These are phyloP conservation scores for Saxophila tyrrhenica DNA, from an alignment of 495 filamentous ascomycete genomes.

Conservation along the genomic window DNA sequence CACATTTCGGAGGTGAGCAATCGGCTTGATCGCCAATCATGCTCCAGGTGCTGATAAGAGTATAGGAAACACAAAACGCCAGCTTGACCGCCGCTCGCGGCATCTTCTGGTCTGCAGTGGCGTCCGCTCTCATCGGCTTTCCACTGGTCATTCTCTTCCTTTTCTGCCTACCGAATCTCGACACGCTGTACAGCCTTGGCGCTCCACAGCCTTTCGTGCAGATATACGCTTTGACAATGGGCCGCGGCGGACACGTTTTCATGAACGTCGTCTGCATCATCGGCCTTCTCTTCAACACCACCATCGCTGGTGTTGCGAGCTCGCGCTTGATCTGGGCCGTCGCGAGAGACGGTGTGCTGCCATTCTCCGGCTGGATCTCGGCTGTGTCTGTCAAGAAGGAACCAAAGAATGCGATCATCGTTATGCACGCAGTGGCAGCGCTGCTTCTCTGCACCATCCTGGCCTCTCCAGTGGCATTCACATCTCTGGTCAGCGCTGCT, in stretches of 20 bases:
- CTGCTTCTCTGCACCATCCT: slow-evolving; percentile 43
- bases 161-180: slow-evolving; percentile 34
- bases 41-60: not conserved
- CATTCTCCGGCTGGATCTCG: slow-evolving; percentile 45
- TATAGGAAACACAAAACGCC: slow-evolving; percentile 43
- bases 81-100: slow-evolving; percentile 42
- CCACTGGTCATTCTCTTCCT: slow-evolving; percentile 44
- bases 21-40: not conserved
- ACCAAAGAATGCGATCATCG: slow-evolving; percentile 44
- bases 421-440: slow-evolving; percentile 41
- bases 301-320: slow-evolving; percentile 43
- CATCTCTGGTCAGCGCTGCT: slow-evolving; percentile 36
- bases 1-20: slow-evolving; percentile 37
- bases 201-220: slow-evolving; percentile 45
- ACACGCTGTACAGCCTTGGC: slow-evolving; percentile 32
- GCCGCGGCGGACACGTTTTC: slow-evolving; percentile 42
- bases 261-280: slow-evolving; percentile 44
- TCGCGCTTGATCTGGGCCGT: slow-evolving; percentile 47
- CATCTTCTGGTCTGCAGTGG: slow-evolving; percentile 46
- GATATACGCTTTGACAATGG: slow-evolving; percentile 42
- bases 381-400: slow-evolving; percentile 38
- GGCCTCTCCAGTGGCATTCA: slow-evolving; percentile 43
- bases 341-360: slow-evolving; percentile 44
- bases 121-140: slow-evolving; percentile 39
- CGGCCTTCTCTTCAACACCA: slow-evolving; percentile 36